Evolutionary conservation across 805 yeast genomes (phyloP).

Genomic region (Saccharomyces jurei): DNA sequence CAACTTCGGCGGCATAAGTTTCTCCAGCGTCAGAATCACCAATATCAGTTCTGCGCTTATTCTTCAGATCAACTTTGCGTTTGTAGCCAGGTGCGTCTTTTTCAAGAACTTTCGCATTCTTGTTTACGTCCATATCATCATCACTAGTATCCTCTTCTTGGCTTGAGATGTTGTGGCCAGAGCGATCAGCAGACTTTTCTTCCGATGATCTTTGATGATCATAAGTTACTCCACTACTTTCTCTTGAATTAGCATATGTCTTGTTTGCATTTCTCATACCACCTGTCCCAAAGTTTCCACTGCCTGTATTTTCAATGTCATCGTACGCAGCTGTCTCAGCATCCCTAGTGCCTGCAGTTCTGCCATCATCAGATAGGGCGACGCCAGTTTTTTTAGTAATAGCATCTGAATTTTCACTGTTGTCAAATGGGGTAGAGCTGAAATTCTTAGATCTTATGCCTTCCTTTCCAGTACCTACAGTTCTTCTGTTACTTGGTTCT

Average conservation of each 20-base stretch:
- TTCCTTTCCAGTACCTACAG: neutral
- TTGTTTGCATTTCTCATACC: neutral
- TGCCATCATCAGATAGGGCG: neutral
- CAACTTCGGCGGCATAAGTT: slow-evolving; percentile 16
- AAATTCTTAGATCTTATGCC: neutral
- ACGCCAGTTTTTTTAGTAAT: neutral
- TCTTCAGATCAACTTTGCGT: neutral
- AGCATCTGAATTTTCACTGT: neutral
- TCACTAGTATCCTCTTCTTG: neutral
- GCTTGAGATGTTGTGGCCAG: neutral
- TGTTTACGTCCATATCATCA: neutral
- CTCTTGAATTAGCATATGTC: neutral
- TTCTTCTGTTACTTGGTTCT: neutral
- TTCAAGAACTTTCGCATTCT: neutral
- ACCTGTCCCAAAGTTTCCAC: neutral
- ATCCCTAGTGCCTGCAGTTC: neutral
- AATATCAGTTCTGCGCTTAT: neutral
- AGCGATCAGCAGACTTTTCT: neutral
- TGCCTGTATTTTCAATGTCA: neutral
- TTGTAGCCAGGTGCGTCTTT: neutral
- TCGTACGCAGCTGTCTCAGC: neutral
- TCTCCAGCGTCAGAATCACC: slow-evolving; percentile 7
- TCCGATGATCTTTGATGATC: neutral
- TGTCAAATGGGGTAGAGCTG: neutral
- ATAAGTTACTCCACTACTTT: neutral